Conservation (phyloP, 768 basidiomycete species). For the Roridomyces roridus region DNA sequence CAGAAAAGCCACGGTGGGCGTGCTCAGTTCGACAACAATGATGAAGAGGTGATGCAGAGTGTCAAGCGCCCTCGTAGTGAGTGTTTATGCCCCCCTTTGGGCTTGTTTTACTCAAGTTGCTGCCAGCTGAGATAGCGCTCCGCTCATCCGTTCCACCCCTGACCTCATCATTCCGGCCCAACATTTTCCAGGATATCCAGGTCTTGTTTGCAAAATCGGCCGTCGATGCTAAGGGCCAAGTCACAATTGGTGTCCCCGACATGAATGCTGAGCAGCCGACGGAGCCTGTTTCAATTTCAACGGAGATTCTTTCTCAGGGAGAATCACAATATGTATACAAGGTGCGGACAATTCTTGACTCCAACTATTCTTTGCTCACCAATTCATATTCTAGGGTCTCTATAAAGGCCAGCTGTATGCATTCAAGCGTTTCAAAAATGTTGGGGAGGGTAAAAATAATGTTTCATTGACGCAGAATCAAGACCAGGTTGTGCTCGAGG, state of each 20-base stretch:
- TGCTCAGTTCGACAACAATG: too few relatives aligned
- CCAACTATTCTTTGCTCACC: too few relatives aligned
- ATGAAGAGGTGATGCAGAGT: too few relatives aligned
- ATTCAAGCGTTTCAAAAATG: slow-evolving; percentile 7
- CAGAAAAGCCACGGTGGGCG: background rate
- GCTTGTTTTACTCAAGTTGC: background rate
- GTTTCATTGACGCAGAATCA: background rate
- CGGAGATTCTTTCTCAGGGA: background rate
- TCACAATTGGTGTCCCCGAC: background rate
- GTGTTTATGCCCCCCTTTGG: background rate
- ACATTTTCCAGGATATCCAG: background rate
- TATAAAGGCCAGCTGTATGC: background rate
- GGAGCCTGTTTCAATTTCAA: background rate
- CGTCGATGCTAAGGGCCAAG: background rate
- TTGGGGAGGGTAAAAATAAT: background rate
- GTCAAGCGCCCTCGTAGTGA: background rate
- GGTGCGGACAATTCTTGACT: background rate
- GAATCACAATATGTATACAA: background rate
- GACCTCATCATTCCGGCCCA: slow-evolving; percentile 1
- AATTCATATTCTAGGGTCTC: background rate
- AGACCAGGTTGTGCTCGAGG: background rate
- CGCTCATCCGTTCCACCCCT: slow-evolving; percentile 1
- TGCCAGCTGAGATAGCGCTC: background rate
- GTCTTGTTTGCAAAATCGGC: background rate
- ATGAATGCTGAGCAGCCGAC: background rate